Evolutionary conservation across 306 rosid genomes (phyloP).

Genomic region (Rosa rugosa): DNA sequence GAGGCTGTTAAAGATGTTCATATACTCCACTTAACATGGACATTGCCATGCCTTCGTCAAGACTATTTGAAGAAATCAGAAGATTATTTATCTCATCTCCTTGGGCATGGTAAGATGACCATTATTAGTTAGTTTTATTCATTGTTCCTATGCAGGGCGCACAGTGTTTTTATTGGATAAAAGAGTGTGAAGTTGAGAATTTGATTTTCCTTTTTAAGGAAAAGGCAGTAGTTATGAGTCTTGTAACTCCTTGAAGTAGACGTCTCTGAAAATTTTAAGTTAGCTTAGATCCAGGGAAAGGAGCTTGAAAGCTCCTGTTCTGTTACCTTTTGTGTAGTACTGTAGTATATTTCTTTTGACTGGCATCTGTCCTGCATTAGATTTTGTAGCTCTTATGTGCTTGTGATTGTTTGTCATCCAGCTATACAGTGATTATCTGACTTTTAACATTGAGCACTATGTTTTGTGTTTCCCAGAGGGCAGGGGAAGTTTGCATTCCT

Average conservation of each 20-base stretch:
- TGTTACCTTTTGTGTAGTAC: background rate
- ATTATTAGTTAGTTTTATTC: conserved; percentile 13
- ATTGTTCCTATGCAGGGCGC: background rate
- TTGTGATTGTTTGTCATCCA: background rate
- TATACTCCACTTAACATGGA: conserved; percentile 77
- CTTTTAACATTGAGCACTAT: conserved; percentile 29
- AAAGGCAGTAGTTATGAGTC: background rate
- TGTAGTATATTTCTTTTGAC: background rate
- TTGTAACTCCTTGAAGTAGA: background rate
- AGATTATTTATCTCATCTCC: conserved; percentile 90
- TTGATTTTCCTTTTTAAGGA: background rate
- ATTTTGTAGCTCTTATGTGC: conserved; percentile 2
- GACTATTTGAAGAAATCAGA: conserved; percentile 86
- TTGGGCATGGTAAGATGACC: conserved; percentile 85
- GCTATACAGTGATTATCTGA: conserved; percentile 8
- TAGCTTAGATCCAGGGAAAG: background rate
- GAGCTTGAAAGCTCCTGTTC: conserved; percentile 7
- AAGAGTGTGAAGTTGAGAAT: background rate
- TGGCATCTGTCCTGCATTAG: background rate
- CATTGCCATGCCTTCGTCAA: conserved; percentile 71
- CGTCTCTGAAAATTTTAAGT: background rate
- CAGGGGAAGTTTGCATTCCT: conserved; percentile 83
- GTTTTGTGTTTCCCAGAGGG: conserved; percentile 71
- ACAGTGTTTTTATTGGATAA: background rate
- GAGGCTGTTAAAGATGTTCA: conserved; percentile 95